Base-by-base conservation (phyloP, 2,329 filamentous ascomycete species). In the Pseudonectria foliicola region DNA sequence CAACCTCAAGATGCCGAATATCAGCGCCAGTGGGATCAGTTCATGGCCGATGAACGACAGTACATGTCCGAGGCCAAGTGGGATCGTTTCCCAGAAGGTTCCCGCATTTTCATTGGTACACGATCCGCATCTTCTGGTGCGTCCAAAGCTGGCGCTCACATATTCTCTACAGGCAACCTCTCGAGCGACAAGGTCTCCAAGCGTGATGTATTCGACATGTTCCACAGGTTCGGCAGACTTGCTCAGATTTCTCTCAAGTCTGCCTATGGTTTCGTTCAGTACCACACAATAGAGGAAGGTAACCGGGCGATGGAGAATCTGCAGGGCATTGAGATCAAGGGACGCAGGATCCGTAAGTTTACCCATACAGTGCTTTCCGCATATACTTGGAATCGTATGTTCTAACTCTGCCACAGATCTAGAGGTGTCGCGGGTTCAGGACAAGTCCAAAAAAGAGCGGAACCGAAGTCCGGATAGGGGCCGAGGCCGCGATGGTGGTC, bases 181-280 rank as follows among this genome's bases (percentile, higher is more conserved):
- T 89, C 88, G 2, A 90, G 85, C 34, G 90, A 96, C 57, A 82
- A 89, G 55, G 89, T 95, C 11, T 92, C 86, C 6, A 96, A 96
- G 62, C 78, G 84, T 46, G 89, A 96, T 60, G 79, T 96, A 7
- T 96, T 95, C 62, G 83, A 94, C 55, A 73, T 90, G 13, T 96
- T 98, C 56, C 80, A 88, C 54, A 75, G 73, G 38, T 89, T 87
- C 56, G 92, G 92, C 35, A 82, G 81, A 42, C 69, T 98, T 30
- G 90, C 89, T 2, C 92, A 98, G 57, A 92, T 96, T 40, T 94
- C 88, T 1, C 86, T 96, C 50, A 96, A 96, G 61, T 88, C 92
- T 46, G 89, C 89, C 2, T 96, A 95, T 61, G 92, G 92, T 2
- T 98, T 96, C 56, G 88, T 96, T 25, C 92, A 96, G 57, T 98